Percentiles rank a stretch among this genome's conserved stretches.
phyloP scores from a whole-genome alignment of 164 flowering plant genomes.

The Liquidambar formosana region DNA sequence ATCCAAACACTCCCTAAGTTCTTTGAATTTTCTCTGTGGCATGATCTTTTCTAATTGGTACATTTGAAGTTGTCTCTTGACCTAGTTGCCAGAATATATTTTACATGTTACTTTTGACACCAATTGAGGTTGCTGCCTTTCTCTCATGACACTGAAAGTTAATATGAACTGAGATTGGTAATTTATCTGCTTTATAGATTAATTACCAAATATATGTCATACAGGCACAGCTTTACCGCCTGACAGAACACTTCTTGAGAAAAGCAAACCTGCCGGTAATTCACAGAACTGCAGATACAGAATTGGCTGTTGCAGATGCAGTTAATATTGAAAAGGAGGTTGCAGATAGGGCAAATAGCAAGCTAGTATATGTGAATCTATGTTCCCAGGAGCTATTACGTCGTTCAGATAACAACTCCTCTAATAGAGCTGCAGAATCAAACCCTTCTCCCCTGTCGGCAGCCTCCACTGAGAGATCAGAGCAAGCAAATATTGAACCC shows the following conservation, averaged over 20 bases:
- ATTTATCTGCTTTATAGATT: not conserved
- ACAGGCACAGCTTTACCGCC: slow-evolving; percentile 89
- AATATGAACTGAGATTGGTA: not conserved
- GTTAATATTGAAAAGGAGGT: slow-evolving; percentile 78
- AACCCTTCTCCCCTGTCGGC: slow-evolving; percentile 22
- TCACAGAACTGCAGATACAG: slow-evolving; percentile 75
- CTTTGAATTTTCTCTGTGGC: not conserved
- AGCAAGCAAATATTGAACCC: slow-evolving; percentile 21
- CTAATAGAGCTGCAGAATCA: slow-evolving; percentile 26
- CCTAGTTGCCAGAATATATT: not conserved
- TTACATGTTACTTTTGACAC: not conserved
- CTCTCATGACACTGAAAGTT: not conserved
- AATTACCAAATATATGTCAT: slow-evolving; percentile 10
- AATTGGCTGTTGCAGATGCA: slow-evolving; percentile 96
- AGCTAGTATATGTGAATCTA: slow-evolving; percentile 79
- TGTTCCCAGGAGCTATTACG: slow-evolving; percentile 77
- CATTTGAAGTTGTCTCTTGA: not conserved
- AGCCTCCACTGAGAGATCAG: slow-evolving; percentile 22
- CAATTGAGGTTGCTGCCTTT: not conserved
- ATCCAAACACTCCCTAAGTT: not conserved
- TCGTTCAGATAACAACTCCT: slow-evolving; percentile 29
- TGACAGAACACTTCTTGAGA: slow-evolving; percentile 75
- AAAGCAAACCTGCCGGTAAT: slow-evolving; percentile 64
- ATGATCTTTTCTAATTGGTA: not conserved
- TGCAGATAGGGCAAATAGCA: slow-evolving; percentile 79